Evolutionary conservation across 805 yeast species (phyloP).

Genomic region (Komagataella pseudopastoris): DNA sequence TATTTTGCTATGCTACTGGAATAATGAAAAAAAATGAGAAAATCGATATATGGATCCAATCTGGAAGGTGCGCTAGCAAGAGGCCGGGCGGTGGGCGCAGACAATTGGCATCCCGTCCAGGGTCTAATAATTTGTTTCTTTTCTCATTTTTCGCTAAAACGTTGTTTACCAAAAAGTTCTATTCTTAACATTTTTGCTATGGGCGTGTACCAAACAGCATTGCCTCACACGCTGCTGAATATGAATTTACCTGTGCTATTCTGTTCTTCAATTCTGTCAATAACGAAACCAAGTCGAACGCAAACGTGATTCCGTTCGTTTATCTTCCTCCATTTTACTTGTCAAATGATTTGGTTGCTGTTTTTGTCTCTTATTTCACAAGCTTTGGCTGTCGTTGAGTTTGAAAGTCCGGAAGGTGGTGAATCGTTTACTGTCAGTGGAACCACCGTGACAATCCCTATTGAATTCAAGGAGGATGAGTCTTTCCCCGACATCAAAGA

Average conservation of each 20-base stretch:
- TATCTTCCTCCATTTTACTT: background rate
- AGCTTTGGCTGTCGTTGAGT: constrained; percentile 34
- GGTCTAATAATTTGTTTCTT: background rate
- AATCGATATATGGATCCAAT: background rate
- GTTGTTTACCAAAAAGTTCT: background rate
- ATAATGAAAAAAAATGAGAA: background rate
- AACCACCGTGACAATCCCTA: constrained; percentile 19
- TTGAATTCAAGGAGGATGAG: constrained; percentile 49
- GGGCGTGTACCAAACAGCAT: background rate
- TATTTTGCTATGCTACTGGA: background rate
- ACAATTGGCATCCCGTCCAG: background rate
- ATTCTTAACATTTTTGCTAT: background rate
- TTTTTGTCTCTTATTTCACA: constrained; percentile 3
- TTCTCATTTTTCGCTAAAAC: background rate
- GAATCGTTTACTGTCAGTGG: constrained; percentile 23
- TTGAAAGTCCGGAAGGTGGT: constrained; percentile 28
- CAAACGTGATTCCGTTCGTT: background rate
- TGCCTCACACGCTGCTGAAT: background rate
- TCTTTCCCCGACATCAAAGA: constrained; percentile 29
- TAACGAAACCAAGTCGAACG: background rate
- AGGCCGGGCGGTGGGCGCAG: background rate
- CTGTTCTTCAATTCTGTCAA: background rate
- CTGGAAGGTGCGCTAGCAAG: background rate
- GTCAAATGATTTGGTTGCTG: background rate
- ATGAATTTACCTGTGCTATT: background rate